These are phyloP conservation scores for Fusarium sp. DNA, from an alignment of 2,329 filamentous ascomycete species.

Conservation along the genomic window DNA sequence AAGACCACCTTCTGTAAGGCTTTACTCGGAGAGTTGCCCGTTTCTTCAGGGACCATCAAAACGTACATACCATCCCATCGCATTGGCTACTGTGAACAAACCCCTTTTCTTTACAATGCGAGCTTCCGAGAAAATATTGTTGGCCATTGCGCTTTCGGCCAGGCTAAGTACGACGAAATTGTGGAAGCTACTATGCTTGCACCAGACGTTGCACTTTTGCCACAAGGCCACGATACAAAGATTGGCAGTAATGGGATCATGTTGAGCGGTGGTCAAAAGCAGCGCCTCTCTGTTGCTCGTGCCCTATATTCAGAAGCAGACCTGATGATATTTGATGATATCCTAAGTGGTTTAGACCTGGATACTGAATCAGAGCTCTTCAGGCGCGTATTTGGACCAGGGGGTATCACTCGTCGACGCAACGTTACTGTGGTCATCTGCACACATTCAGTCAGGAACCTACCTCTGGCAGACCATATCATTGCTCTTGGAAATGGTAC, in stretches of 20 bases:
- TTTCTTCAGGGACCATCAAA: slow-evolving; percentile 30
- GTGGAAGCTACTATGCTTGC: slow-evolving; percentile 51
- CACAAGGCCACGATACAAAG: slow-evolving; percentile 52
- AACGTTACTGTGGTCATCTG: slow-evolving; percentile 57
- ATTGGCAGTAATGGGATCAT: slow-evolving; percentile 57
- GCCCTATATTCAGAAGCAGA: slow-evolving; percentile 57
- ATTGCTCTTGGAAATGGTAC: slow-evolving; percentile 58
- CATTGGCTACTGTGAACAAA: slow-evolving; percentile 51
- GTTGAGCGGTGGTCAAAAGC: slow-evolving; percentile 57
- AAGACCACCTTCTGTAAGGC: slow-evolving; percentile 55
- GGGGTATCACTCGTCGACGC: slow-evolving; percentile 54
- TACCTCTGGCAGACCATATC: slow-evolving; percentile 58
- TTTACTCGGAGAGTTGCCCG: slow-evolving; percentile 48
- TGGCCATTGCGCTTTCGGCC: slow-evolving; percentile 49
- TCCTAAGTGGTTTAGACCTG: slow-evolving; percentile 58
- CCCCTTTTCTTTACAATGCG: slow-evolving; percentile 50
- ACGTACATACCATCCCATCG: slow-evolving; percentile 22
- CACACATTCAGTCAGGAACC: slow-evolving; percentile 48
- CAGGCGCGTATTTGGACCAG: slow-evolving; percentile 54
- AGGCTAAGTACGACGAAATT: slow-evolving; percentile 50
- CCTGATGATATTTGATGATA: slow-evolving; percentile 59
- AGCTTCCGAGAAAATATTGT: slow-evolving; percentile 55
- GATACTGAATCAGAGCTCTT: slow-evolving; percentile 59
- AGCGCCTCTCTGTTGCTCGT: slow-evolving; percentile 55
- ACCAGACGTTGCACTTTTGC: slow-evolving; percentile 48